A percentile compares a stretch with the other conserved stretches of the same genome.
Conservation (phyloP, 2,329 filamentous ascomycete species). For the Botrytis pseudocinerea region DNA sequence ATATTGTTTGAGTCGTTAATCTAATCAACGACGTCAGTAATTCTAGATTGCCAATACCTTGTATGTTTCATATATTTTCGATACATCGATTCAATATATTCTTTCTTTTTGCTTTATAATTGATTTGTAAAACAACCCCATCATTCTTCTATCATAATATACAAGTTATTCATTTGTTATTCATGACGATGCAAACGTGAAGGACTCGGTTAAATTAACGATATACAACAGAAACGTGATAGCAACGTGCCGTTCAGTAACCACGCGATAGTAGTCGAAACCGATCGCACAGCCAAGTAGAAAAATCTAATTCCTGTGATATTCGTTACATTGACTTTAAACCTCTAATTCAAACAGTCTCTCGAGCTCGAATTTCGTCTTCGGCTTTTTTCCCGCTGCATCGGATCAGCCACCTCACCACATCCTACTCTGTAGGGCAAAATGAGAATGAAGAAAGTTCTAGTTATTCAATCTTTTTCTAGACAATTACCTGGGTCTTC, state of each 20-base stretch:
- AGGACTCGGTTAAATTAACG: background rate
- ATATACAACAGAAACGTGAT: background rate
- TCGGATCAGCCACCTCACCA: background rate
- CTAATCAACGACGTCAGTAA: slow-evolving; percentile 18
- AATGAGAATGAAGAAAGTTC: background rate
- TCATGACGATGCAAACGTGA: background rate
- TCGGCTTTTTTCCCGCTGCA: background rate
- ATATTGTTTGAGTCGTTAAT: background rate
- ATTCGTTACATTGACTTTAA: background rate
- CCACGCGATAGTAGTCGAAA: background rate
- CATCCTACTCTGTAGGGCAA: background rate
- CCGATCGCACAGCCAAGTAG: background rate
- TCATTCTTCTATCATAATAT: background rate
- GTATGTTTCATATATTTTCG: background rate
- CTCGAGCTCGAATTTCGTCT: background rate
- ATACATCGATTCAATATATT: background rate
- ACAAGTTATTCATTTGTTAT: background rate
- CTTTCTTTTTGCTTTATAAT: background rate
- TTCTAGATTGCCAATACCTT: background rate
- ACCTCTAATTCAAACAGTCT: background rate
- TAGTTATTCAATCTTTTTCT: background rate
- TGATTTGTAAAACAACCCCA: background rate
- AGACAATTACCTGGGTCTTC: background rate
- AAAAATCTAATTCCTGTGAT: background rate
- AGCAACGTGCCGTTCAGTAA: background rate